These are phyloP conservation scores for Venturia oleaginea DNA, from an alignment of 2,329 filamentous ascomycete species.

Conservation along the genomic window DNA sequence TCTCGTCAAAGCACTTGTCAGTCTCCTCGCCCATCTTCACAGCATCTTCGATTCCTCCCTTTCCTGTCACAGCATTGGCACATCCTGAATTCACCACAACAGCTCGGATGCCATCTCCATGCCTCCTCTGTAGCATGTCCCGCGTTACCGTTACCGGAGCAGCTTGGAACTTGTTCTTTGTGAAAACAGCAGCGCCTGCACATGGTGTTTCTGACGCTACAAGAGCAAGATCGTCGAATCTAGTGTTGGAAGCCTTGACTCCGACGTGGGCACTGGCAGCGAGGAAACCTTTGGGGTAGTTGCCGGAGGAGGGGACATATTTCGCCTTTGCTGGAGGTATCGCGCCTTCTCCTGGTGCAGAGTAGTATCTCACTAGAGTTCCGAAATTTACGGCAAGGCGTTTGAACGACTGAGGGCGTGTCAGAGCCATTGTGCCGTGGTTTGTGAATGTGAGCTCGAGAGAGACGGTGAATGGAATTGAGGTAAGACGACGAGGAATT, in stretches of 20 bases:
- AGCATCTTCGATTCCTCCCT: constrained; percentile 81
- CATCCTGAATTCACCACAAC: constrained; percentile 93
- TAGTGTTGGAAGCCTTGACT: constrained; percentile 87
- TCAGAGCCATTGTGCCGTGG: neutral
- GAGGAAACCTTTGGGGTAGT: constrained; percentile 82
- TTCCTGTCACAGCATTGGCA: constrained; percentile 93
- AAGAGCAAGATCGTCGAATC: constrained; percentile 82
- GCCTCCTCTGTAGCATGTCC: constrained; percentile 56
- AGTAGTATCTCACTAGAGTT: constrained; percentile 35
- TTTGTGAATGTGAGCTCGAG: neutral
- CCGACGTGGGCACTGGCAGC: constrained; percentile 84
- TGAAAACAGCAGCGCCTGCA: constrained; percentile 85
- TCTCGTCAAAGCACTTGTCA: constrained; percentile 50
- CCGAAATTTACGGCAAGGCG: constrained; percentile 3
- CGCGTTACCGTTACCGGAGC: constrained; percentile 84
- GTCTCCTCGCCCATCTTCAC: constrained; percentile 71
- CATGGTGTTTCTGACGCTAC: constrained; percentile 81
- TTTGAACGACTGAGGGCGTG: constrained; percentile 5
- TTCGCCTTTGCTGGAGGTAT: constrained; percentile 78
- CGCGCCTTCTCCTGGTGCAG: constrained; percentile 47
- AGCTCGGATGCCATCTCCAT: constrained; percentile 62
- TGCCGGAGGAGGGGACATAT: constrained; percentile 76
- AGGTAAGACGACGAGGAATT: neutral
- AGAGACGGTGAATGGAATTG: neutral
- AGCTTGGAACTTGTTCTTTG: constrained; percentile 96